Evolutionary conservation across 352 stramenopile genomes (phyloP).

Genomic region (Phytophthora multivora): DNA sequence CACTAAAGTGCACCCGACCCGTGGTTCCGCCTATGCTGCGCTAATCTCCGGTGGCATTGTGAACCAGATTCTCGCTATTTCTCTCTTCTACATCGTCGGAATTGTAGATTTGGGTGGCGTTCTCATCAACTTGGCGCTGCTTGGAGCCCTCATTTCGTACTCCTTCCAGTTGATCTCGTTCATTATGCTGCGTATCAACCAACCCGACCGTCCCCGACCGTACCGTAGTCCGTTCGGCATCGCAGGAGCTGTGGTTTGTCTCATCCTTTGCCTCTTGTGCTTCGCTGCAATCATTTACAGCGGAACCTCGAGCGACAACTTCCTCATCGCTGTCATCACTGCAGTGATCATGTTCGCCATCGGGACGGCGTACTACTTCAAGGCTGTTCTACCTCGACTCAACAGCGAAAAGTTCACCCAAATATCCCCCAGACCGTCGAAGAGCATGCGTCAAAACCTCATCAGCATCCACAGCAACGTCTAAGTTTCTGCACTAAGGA

Average conservation of each 20-base stretch:
- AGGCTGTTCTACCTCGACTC: slow-evolving; percentile 30
- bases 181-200: slow-evolving; percentile 55
- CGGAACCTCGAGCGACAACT: slow-evolving; percentile 56
- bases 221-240: slow-evolving; percentile 67
- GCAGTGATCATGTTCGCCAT: slow-evolving; percentile 51
- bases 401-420: slow-evolving; percentile 22
- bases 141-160: slow-evolving; percentile 69
- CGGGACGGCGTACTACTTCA: slow-evolving; percentile 51
- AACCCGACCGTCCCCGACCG: slow-evolving; percentile 53
- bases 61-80: slow-evolving; percentile 47
- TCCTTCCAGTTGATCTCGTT: slow-evolving; percentile 68
- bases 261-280: slow-evolving; percentile 49
- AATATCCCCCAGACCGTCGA: slow-evolving; percentile 24
- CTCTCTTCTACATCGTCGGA: slow-evolving; percentile 65
- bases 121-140: slow-evolving; percentile 70
- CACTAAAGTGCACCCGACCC: slow-evolving; percentile 50
- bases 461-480: slow-evolving; percentile 32
- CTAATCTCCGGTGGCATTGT: slow-evolving; percentile 47
- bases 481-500: not conserved
- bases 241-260: slow-evolving; percentile 48
- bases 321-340: slow-evolving; percentile 60
- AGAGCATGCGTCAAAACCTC: slow-evolving; percentile 39
- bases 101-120: slow-evolving; percentile 62
- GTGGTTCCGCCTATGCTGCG: slow-evolving; percentile 51
- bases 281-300: slow-evolving; percentile 72